These are phyloP conservation scores for Bacidia gigantensis DNA, from an alignment of 495 filamentous ascomycete species.

Conservation along the genomic window DNA sequence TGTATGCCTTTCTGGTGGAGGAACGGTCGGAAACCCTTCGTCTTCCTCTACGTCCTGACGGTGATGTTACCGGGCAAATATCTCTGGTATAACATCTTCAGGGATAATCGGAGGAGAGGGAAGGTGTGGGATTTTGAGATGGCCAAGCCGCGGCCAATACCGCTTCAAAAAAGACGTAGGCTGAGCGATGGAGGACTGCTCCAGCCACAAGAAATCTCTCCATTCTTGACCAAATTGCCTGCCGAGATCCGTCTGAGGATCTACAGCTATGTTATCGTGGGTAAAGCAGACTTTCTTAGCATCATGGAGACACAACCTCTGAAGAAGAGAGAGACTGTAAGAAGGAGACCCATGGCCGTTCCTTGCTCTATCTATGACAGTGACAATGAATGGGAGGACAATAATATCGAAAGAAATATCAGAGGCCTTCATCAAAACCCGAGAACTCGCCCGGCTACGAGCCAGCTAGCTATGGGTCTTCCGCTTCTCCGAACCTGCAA, in stretches of 20 bases:
- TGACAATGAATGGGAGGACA: not conserved
- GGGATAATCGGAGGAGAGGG: not conserved
- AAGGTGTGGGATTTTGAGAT: constrained; percentile 11
- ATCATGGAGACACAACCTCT: not conserved
- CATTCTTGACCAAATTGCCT: constrained; percentile 10
- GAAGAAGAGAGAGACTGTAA: not conserved
- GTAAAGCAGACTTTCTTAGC: constrained; percentile 2
- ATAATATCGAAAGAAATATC: not conserved
- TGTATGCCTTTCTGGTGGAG: not conserved
- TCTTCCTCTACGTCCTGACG: not conserved
- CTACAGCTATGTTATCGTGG: constrained; percentile 11
- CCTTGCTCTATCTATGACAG: not conserved
- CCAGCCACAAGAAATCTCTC: constrained; percentile 2
- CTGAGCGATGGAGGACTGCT: not conserved
- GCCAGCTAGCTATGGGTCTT: not conserved
- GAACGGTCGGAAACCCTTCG: not conserved
- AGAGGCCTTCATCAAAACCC: not conserved
- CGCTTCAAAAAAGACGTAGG: constrained; percentile 8
- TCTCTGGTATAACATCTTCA: constrained; percentile 4
- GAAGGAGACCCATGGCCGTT: not conserved
- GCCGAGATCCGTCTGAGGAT: constrained; percentile 12
- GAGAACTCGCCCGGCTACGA: too few species aligned
- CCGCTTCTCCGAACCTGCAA: constrained; percentile 10
- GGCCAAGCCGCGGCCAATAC: constrained; percentile 11
- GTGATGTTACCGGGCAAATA: constrained; percentile 3